Evolutionary conservation across 257 asterid species (phyloP).

Genomic region (Rubia yunnanensis): DNA sequence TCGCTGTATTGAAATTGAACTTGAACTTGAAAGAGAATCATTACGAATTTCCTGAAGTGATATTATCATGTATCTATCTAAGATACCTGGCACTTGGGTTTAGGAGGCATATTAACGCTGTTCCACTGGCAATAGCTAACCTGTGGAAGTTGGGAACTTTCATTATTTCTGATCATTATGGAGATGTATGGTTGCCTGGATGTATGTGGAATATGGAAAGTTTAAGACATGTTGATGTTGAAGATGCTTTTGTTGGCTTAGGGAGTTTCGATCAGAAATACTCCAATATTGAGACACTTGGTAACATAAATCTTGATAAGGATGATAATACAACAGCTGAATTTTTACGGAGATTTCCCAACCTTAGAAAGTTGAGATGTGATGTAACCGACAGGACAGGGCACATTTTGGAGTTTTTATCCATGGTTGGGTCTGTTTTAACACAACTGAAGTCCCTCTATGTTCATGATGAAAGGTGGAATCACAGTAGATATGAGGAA

Average conservation of each 20-base stretch:
- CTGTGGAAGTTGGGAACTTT: not conserved
- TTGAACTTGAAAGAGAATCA: not conserved
- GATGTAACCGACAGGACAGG: too few relatives aligned
- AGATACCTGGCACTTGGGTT: not conserved
- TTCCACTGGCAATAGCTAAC: not conserved
- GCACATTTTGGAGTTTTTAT: not conserved
- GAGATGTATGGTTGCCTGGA: not conserved
- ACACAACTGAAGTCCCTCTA: not conserved
- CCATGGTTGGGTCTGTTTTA: not conserved
- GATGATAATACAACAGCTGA: too few relatives aligned
- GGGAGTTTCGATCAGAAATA: not conserved
- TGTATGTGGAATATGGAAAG: not conserved
- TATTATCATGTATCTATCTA: not conserved
- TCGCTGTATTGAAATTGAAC: not conserved
- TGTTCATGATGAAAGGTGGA: too few relatives aligned
- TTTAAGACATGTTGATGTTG: not conserved
- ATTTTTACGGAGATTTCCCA: too few relatives aligned
- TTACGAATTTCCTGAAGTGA: not conserved
- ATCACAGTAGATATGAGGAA: too few relatives aligned
- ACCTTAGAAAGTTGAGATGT: too few relatives aligned
- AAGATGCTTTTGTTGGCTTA: not conserved
- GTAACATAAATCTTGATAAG: too few relatives aligned
- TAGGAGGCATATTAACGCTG: not conserved
- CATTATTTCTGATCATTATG: not conserved
- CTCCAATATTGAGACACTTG: not conserved